Evolutionary conservation across 208 protist genomes (phyloP), one percentile per base, ranked within the genome.

Genomic region (Crithidia sp.): DNA sequence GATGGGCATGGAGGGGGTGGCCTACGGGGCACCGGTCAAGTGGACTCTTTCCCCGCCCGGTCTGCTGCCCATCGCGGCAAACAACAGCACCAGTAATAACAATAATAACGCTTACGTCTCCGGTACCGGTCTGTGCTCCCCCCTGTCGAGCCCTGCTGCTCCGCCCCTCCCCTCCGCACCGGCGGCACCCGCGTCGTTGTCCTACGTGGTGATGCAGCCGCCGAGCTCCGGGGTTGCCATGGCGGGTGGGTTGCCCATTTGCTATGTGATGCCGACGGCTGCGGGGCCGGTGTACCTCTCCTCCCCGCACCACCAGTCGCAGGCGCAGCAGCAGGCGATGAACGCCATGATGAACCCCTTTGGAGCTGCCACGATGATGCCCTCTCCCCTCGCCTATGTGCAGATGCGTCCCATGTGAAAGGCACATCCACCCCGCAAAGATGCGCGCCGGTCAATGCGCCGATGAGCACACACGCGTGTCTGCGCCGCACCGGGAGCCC

Each of bases 121-220:
- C 7, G 12, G 40, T 47, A 55, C 39, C 62, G 37, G 50, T 36
- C 5, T 52, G n/a, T 12, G 7, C 5, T 47, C 63, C 40, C 5
- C 65, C 5, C 63, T 68, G n/a, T 55, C 63, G 8, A 68, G 52
- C 5, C 63, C 63, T 0, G 63, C 59, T n/a, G 40, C 59, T 5
- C 59, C 28, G 28, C 28, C 28, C 28, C 28, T 28, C 28, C 28
- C 28, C 28, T 28, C 28, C 28, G 28, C 52, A 12, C 63, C 52
- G 7, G 7, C 19, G 39, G 7, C 56, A 6, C 37, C 71, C 7
- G 16, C 62, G 40, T 13, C 71, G 7, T 12, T 71, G 3, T 70
- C 64, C 5, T 77, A 77, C 40, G 62, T 77, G 9, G 43, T 77
- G 45, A 66, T 77, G 62, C 59, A 28, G 59, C 59, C 43, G 40